Conservation (phyloP, 371 early-diverging fungal genomes). For the Haplosporangium sp. region DNA sequence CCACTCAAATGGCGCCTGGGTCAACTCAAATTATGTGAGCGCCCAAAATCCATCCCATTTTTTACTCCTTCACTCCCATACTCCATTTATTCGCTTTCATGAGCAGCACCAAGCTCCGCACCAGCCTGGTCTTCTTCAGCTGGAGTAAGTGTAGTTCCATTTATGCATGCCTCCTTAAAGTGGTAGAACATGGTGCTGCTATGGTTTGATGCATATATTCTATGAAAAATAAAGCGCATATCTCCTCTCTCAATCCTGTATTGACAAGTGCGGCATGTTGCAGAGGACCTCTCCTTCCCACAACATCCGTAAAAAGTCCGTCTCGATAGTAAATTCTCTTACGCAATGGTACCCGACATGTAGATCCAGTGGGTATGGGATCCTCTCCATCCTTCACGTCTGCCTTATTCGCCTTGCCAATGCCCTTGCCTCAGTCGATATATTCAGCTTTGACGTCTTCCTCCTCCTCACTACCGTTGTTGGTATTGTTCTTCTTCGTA, state of each 20-base stretch:
- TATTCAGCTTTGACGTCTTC: slow-evolving; percentile 1
- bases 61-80: too few species aligned
- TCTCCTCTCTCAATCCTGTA: slow-evolving; percentile 1
- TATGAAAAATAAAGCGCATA: not conserved
- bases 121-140: not conserved
- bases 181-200: slow-evolving; percentile 4
- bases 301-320: not conserved
- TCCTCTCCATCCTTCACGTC: not conserved
- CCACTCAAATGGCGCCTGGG: slow-evolving; percentile 3
- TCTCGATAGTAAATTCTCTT: not conserved
- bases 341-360: not conserved
- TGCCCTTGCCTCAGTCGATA: slow-evolving; percentile 5
- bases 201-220: not conserved
- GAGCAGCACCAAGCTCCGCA: not conserved
- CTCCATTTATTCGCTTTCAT: too few species aligned
- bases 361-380: not conserved
- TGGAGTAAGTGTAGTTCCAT: slow-evolving; percentile 6
- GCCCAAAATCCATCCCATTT: too few species aligned
- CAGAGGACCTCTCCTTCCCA: not conserved
- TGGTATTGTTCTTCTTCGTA: not conserved
- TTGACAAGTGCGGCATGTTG: not conserved
- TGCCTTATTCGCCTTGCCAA: not conserved
- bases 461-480: not conserved
- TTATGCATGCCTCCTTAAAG: slow-evolving; percentile 9
- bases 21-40: too few species aligned